A percentile compares a stretch with the other conserved stretches of the same genome.
These are phyloP conservation scores for Barbarea vulgaris DNA, from an alignment of 345 rosid species.

Conservation along the genomic window DNA sequence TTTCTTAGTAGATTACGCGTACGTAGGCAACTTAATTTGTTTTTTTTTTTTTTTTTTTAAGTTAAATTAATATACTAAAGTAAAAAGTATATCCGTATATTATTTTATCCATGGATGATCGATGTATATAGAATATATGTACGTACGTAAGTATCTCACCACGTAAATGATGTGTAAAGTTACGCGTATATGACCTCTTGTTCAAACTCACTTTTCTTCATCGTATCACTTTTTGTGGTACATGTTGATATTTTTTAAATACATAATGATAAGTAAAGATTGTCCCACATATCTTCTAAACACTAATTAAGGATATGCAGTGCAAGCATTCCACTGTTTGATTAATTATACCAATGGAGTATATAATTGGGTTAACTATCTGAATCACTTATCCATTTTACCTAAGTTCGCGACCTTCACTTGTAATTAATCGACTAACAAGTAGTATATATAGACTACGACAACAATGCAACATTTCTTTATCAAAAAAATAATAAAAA, in stretches of 20 bases:
- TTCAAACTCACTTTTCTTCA: constrained; percentile 35
- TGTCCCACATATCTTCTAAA: not conserved
- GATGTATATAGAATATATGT: not conserved
- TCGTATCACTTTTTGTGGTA: constrained; percentile 1
- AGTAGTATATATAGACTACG: not conserved
- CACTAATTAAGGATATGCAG: not conserved
- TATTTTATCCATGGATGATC: constrained; percentile 1
- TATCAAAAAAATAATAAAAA: too few species aligned
- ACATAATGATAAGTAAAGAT: not conserved
- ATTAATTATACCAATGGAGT: not conserved
- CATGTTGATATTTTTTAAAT: not conserved
- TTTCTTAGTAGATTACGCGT: constrained; percentile 16
- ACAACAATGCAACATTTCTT: too few species aligned
- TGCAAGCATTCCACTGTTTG: not conserved
- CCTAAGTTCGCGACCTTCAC: not conserved
- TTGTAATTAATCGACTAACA: not conserved
- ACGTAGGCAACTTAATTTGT: constrained; percentile 5
- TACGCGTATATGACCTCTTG: constrained; percentile 37
- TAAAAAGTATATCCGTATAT: not conserved
- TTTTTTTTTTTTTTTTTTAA: too few species aligned
- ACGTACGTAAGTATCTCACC: not conserved
- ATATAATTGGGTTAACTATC: not conserved
- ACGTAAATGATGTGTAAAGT: constrained; percentile 33
- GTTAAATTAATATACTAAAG: not conserved
- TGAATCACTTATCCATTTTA: not conserved